phyloP scores from a whole-genome alignment of 2,329 filamentous ascomycete species.

The Phialophora chinensis region DNA sequence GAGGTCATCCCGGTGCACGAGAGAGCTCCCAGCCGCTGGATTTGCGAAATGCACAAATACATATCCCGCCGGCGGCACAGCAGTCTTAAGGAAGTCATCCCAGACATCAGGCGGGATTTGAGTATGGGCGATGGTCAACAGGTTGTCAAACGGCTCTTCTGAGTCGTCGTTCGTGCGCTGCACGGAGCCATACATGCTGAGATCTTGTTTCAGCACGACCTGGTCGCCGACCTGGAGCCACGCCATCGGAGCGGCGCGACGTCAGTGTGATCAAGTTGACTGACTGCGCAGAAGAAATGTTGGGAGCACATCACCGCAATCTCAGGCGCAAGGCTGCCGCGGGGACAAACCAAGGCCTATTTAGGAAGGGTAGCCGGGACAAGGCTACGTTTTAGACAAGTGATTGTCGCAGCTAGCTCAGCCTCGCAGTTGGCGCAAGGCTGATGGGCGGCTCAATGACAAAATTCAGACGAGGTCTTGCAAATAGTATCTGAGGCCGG shows the following conservation, averaged over 20 bases:
- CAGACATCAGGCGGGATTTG: conserved; percentile 42
- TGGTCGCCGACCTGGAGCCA: conserved; percentile 46
- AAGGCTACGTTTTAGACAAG: neutral
- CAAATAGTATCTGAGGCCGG: no score
- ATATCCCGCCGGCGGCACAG: conserved; percentile 56
- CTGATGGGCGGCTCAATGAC: no score
- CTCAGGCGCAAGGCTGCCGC: conserved; percentile 1
- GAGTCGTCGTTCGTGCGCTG: conserved; percentile 45
- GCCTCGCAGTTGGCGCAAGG: no score
- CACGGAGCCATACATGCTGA: conserved; percentile 52
- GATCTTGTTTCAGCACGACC: conserved; percentile 48
- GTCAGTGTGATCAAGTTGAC: neutral
- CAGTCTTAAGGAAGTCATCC: conserved; percentile 31
- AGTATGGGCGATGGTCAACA: conserved; percentile 42
- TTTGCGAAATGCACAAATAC: conserved; percentile 55
- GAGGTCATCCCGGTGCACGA: conserved; percentile 53
- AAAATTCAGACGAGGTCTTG: no score
- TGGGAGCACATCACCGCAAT: neutral
- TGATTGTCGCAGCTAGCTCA: no score
- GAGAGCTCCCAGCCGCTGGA: conserved; percentile 49
- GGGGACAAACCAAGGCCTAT: neutral
- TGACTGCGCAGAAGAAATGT: neutral
- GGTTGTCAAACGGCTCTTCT: conserved; percentile 42
- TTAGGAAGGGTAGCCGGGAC: neutral
- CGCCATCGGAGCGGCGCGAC: conserved; percentile 31